These are phyloP conservation scores for Fusarium redolens DNA, from an alignment of 2,329 filamentous ascomycete genomes.

Conservation along the genomic window DNA sequence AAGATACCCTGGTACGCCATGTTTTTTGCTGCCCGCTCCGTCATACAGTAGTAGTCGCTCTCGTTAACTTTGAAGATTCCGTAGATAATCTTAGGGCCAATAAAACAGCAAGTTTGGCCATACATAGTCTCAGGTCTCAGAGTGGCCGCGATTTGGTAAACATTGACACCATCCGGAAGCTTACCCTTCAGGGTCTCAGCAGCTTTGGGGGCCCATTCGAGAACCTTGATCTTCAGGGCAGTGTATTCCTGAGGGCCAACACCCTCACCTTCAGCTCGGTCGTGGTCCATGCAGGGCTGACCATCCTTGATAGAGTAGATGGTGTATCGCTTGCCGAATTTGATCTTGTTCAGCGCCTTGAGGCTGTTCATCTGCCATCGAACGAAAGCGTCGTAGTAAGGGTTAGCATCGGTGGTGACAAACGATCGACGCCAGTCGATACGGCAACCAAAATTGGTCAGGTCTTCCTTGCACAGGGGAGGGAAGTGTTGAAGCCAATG, in stretches of 20 bases:
- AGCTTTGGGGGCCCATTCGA: conserved; percentile 86
- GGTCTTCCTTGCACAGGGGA: conserved; percentile 70
- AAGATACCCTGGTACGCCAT: conserved; percentile 96
- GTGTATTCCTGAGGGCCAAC: conserved; percentile 89
- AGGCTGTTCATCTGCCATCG: conserved; percentile 97
- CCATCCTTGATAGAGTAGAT: conserved; percentile 73
- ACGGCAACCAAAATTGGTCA: conserved; percentile 84
- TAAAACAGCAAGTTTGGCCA: conserved; percentile 95
- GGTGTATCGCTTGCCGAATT: conserved; percentile 92
- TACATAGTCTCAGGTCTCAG: conserved; percentile 98
- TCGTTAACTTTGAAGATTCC: neutral
- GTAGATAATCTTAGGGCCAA: conserved; percentile 81
- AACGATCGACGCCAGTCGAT: conserved; percentile 95
- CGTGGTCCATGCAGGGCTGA: conserved; percentile 62
- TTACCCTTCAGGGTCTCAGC: conserved; percentile 79
- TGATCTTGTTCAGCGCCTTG: conserved; percentile 90
- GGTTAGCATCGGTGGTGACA: conserved; percentile 95
- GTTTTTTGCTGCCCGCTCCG: conserved; percentile 88
- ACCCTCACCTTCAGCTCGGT: conserved; percentile 60
- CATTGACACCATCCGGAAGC: conserved; percentile 79
- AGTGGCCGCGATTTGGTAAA: conserved; percentile 93
- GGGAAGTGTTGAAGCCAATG: conserved; percentile 94
- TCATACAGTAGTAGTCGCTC: conserved; percentile 56
- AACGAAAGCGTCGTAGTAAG: conserved; percentile 95
- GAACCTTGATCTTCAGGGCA: conserved; percentile 88